Percentiles rank a stretch among this genome's conserved stretches.
Evolutionary conservation across 2,329 filamentous ascomycete species (phyloP).

Genomic region (Chaetomium olivaceum): DNA sequence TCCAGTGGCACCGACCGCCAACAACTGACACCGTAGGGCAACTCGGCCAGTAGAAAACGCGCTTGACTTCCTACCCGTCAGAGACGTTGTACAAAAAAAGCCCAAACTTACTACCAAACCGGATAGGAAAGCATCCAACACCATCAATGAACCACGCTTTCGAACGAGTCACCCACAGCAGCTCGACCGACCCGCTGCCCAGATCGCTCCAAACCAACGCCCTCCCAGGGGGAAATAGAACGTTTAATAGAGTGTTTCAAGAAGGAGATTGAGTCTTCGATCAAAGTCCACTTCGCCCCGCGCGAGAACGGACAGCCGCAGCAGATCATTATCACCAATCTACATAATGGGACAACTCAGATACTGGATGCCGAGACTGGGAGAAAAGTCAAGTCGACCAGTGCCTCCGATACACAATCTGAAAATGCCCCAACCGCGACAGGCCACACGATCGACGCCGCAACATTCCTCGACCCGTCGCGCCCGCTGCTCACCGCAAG

Average conservation of each 20-base stretch:
- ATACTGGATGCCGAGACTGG: not conserved
- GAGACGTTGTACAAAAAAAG: not conserved
- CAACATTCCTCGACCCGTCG: not conserved
- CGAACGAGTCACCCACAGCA: too few species aligned
- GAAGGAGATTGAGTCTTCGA: too few species aligned
- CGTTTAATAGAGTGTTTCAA: too few species aligned
- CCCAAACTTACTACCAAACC: not conserved
- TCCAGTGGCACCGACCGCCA: not conserved
- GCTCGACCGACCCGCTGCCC: too few species aligned
- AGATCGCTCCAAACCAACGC: too few species aligned
- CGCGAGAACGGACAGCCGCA: not conserved
- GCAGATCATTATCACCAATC: not conserved
- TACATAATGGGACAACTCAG: not conserved
- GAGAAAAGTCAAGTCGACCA: not conserved
- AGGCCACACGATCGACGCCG: not conserved
- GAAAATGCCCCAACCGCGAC: not conserved
- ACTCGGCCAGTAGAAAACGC: not conserved
- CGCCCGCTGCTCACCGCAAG: not conserved
- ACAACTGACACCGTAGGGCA: not conserved
- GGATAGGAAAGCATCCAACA: too few species aligned
- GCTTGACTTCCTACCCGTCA: not conserved
- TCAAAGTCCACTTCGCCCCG: too few species aligned
- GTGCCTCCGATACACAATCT: not conserved
- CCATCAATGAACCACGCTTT: too few species aligned
- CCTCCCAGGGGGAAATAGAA: too few species aligned